Evolutionary conservation across 2,329 filamentous ascomycete species (phyloP).

Genomic region (Colletotrichum tamarilloi): DNA sequence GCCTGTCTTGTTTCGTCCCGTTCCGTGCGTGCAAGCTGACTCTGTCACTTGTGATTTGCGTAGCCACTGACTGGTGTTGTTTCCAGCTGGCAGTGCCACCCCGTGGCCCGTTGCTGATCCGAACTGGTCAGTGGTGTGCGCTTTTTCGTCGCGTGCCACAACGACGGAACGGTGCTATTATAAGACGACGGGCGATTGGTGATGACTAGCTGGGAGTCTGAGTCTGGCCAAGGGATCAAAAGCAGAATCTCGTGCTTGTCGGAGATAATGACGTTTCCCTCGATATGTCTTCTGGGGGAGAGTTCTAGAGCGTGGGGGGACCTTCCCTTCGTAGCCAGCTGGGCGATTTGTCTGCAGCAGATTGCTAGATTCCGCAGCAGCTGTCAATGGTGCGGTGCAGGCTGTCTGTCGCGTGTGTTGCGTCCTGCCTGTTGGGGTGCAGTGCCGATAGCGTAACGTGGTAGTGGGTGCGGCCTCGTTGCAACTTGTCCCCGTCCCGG

Average conservation of each 20-base stretch:
- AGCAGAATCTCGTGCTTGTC: slow-evolving; percentile 1
- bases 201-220: neutral
- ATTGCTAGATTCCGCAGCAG: neutral
- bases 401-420: neutral
- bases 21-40: neutral
- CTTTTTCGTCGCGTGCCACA: neutral
- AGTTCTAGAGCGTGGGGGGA: neutral
- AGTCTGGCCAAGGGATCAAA: neutral
- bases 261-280: slow-evolving; percentile 7
- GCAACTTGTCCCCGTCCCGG: neutral
- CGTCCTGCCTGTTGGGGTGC: neutral
- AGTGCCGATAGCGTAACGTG: slow-evolving; percentile 9
- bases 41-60: neutral
- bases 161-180: neutral
- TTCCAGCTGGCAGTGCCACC: neutral
- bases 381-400: neutral
- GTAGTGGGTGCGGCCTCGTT: neutral
- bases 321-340: slow-evolving; percentile 12
- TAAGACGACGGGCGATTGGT: neutral
- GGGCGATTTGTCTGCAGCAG: neutral
- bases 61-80: neutral
- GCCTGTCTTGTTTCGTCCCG: neutral
- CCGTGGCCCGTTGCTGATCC: neutral
- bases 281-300: neutral
- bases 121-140: neutral